Evolutionary conservation across 495 filamentous ascomycete genomes (phyloP).

Genomic region (Mycothermus thermophilus): DNA sequence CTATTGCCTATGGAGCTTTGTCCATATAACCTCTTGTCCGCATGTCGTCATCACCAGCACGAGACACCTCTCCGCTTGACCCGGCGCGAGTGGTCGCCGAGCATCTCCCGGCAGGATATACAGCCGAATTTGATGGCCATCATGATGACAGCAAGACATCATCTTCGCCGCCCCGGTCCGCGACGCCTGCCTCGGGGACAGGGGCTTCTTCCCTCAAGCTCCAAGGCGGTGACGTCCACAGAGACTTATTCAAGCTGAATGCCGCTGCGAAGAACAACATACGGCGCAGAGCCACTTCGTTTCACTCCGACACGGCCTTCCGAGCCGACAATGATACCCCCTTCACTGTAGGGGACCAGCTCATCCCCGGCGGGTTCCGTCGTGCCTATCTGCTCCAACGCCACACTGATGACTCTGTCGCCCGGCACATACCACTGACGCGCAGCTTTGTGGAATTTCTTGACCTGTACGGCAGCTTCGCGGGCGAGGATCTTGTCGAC

Average conservation of each 20-base stretch:
- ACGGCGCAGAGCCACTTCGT: conserved; percentile 44
- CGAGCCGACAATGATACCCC: conserved; percentile 9
- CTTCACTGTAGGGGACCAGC: conserved; percentile 36
- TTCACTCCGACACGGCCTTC: conserved; percentile 32
- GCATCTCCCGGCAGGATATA: conserved; percentile 33
- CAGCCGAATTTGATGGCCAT: conserved; percentile 31
- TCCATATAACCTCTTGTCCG: no score
- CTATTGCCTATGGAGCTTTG: no score
- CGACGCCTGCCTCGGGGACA: no score
- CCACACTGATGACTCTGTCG: conserved; percentile 27
- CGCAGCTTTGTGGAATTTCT: conserved; percentile 56
- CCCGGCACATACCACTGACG: conserved; percentile 36
- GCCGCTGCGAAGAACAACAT: conserved; percentile 33
- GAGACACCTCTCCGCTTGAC: no score
- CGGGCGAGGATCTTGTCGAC: conserved; percentile 55
- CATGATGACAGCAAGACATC: no score
- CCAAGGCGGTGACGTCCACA: conserved; percentile 55
- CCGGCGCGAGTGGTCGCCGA: conserved; percentile 28
- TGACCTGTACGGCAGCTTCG: conserved; percentile 56
- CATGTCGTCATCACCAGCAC: no score
- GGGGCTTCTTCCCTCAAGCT: conserved; percentile 47
- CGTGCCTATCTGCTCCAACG: conserved; percentile 43
- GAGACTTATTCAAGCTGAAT: conserved; percentile 51
- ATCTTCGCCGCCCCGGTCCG: no score
- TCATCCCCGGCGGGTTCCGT: conserved; percentile 48